Base-by-base conservation (phyloP, 352 stramenopile genomes). In the Phytophthora megakarya region DNA sequence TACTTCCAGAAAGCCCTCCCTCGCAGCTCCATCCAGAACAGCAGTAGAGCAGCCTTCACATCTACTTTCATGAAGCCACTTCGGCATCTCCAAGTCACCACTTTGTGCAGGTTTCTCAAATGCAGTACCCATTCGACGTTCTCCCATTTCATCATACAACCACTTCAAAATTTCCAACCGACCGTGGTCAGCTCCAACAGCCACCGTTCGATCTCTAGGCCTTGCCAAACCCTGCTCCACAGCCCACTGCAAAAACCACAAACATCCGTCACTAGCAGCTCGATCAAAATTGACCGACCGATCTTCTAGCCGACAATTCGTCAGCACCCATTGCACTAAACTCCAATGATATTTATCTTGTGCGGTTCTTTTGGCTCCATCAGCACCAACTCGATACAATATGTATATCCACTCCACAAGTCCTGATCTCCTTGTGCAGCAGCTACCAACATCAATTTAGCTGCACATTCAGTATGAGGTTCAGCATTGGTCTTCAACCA, bases 1-100 rank as follows among this genome's bases (percentile, higher is more conserved):
- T 6, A 70, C 48, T 38, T 69, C 49, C 12, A 72, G 15, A 26
- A 62, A 58, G 0, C 67, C 61, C 32, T 68, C 63, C 21, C 50
- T 51, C 10, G 67, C 67, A 22, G 61, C 67, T 0, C 30, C 46
- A 43, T 72, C 61, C 67, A 72, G 65, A 11, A 54, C 61, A 3
- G 51, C 39, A 3, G 48, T 57, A 3, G 59, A 49, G 25, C 58
- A 73, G 21, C 61, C 49, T 48, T 67, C 39, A n/a, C 49, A 46
- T 10, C 38, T 22, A 39, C 58, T 58, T 56, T 60, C 43, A 50
- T 75, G 61, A 25, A 71, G 49, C 42, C 47, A 64, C 32, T 58
- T 58, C 10, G 71, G 25, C 48, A 71, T 64, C 8, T 15, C 22
- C 19, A 68, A 35, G n/a, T 68, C 35, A 18, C 60, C 50, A 37